Percentiles rank a stretch among this genome's conserved stretches.
phyloP scores from a whole-genome alignment of 148 eudicot genomes.

The Nyssa sinensis region DNA sequence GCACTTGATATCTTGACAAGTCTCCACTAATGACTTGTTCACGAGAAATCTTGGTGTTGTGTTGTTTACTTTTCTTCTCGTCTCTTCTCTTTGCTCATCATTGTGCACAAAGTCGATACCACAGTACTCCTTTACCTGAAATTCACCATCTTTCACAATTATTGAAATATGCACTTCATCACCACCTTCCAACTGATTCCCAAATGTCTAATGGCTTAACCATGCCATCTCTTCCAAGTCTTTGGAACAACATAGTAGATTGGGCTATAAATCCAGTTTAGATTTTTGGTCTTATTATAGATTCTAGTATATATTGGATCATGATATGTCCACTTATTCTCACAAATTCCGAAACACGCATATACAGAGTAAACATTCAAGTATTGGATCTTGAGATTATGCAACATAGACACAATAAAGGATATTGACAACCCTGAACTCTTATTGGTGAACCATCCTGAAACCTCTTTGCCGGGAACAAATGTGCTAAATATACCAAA shows the following conservation, averaged over 20 bases:
- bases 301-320: neutral
- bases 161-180: neutral
- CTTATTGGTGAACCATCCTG: neutral
- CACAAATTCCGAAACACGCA: neutral
- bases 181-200: neutral
- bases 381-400: neutral
- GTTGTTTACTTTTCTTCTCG: too few relatives aligned
- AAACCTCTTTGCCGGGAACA: neutral
- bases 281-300: neutral
- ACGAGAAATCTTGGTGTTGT: too few relatives aligned
- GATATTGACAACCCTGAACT: neutral
- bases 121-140: neutral
- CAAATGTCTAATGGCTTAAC: neutral
- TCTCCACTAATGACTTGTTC: too few relatives aligned
- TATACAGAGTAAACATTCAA: neutral
- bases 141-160: neutral
- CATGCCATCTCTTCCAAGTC: neutral
- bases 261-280: slow-evolving; percentile 3
- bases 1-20: too few relatives aligned
- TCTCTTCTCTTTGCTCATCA: neutral
- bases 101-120: neutral
- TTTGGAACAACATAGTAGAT: neutral
- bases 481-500: slow-evolving; percentile 8
- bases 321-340: neutral
- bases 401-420: neutral